Evolutionary conservation across 768 basidiomycete species (phyloP).

Genomic region (Termitomyces sp.): DNA sequence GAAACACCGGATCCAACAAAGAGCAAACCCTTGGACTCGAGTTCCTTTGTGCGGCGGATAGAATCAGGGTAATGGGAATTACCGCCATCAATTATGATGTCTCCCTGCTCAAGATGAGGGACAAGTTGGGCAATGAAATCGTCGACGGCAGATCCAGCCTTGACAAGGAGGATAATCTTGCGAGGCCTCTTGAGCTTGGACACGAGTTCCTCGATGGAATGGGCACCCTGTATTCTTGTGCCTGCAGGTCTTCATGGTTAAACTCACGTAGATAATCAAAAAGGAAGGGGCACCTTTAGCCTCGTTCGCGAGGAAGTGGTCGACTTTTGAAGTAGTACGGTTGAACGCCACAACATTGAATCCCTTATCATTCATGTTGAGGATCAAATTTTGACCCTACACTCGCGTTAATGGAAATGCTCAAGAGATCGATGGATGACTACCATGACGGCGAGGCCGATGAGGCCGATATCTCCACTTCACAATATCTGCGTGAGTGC

Average conservation of each 20-base stretch:
- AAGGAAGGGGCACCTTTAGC: constrained; percentile 76
- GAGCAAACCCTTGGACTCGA: constrained; percentile 90
- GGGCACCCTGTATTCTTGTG: constrained; percentile 92
- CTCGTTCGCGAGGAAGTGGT: constrained; percentile 91
- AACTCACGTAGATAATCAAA: constrained; percentile 15
- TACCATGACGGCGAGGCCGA: constrained; percentile 99
- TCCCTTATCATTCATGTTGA: constrained; percentile 99
- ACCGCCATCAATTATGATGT: constrained; percentile 99
- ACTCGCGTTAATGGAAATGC: constrained; percentile 11
- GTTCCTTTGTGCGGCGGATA: constrained; percentile 88
- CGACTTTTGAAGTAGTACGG: constrained; percentile 95
- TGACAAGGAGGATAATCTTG: constrained; percentile 97
- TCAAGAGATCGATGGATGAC: constrained; percentile 15
- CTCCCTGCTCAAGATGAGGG: constrained; percentile 88
- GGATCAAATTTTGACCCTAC: constrained; percentile 93
- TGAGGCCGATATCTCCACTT: constrained; percentile 97
- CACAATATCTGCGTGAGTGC: constrained; percentile 14
- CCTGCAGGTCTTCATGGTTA: constrained; percentile 40
- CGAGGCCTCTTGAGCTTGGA: constrained; percentile 92
- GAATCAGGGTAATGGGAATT: constrained; percentile 99
- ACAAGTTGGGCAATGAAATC: constrained; percentile 87
- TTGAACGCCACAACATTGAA: constrained; percentile 97
- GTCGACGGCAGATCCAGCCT: constrained; percentile 95
- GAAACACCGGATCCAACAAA: constrained; percentile 99
- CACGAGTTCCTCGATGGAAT: constrained; percentile 87